Evolutionary conservation across 1,284 basidiomycete species (phyloP).

Genomic region (Malassezia sp.): DNA sequence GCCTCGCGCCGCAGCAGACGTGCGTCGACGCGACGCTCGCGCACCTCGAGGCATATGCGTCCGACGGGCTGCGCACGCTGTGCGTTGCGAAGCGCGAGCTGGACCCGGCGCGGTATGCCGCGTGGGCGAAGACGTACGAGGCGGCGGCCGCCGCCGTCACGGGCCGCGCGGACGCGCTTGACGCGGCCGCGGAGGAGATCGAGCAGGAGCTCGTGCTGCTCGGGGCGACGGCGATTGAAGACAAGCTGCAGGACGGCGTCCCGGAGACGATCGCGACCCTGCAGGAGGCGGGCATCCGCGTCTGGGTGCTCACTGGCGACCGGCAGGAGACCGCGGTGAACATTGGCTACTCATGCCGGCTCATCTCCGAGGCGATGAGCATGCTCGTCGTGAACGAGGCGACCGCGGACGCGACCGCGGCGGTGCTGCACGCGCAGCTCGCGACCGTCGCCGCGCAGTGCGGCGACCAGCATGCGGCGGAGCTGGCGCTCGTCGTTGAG

Average conservation of each 20-base stretch:
- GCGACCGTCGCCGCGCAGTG: conserved; percentile 79
- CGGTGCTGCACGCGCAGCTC: conserved; percentile 75
- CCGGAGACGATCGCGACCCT: conserved; percentile 95
- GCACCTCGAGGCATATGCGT: conserved; percentile 72
- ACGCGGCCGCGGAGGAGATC: conserved; percentile 86
- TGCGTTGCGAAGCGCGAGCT: conserved; percentile 89
- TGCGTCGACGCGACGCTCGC: conserved; percentile 74
- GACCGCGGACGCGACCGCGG: conserved; percentile 65
- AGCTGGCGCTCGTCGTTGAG: conserved; percentile 88
- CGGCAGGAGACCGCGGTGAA: conserved; percentile 98
- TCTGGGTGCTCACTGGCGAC: conserved; percentile 97
- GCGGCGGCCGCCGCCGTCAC: conserved; percentile 85
- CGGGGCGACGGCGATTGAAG: conserved; percentile 95
- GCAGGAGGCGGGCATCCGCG: conserved; percentile 95
- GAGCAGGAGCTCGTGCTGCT: conserved; percentile 84
- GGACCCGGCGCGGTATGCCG: conserved; percentile 73
- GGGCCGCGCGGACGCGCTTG: conserved; percentile 81
- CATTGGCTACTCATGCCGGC: conserved; percentile 88
- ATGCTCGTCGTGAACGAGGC: conserved; percentile 85
- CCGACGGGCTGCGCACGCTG: conserved; percentile 89
- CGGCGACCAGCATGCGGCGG: conserved; percentile 68
- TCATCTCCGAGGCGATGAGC: conserved; percentile 98
- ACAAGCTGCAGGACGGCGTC: conserved; percentile 95
- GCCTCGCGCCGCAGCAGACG: conserved; percentile 52
- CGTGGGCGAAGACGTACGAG: conserved; percentile 79